Base-by-base conservation (phyloP, 495 filamentous ascomycete genomes). In the Bombardia bombarda region DNA sequence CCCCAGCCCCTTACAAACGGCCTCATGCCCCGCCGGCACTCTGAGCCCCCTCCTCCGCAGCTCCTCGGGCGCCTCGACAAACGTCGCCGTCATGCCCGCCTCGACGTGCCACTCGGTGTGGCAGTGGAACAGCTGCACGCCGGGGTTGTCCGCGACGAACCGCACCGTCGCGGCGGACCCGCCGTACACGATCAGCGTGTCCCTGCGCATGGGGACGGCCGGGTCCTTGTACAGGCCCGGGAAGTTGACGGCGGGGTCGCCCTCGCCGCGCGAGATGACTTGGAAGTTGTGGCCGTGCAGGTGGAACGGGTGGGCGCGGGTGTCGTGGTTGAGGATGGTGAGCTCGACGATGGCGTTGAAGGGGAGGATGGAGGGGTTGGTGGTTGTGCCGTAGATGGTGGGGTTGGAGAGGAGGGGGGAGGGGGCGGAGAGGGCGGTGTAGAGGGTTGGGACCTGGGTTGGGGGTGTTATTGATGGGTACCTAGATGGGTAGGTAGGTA, bases 201-300 rank as follows among this genome's bases (percentile, higher is more conserved):
- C 74, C 24, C 74, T 70, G 1, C 67, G 63, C 48, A 64, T 59
- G 0, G 74, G 70, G 50, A 73, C 69, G 2, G 38, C 24, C 14
- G 38, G 38, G 18, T 28, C 26, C 24, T n/a, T 40, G 24, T 18
- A 40, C 2, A 40, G 38, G 2, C 32, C 32, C 5, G 38, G 38
- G 38, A 40, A 40, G 23, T 40, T 40, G n/a, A n/a, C n/a, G n/a
- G n/a, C n/a, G 23, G 38, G 3, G 24, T 25, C 38, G 14, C 24
- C 38, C 3, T 33, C 53, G 19, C 55, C 45, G 9, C 78, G 70
- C 14, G 54, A 55, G 32, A 81, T 46, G 3, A 82, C 53, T 47
- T 87, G 83, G 64, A 85, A 87, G 42, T 72, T 67, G 60, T 87
- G 84, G 3, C 83, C 84, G 65, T 88, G 33, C 5, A 64, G 47